Base-by-base conservation (phyloP, 2,329 filamentous ascomycete genomes). In the Pseudocercospora eumusae region DNA sequence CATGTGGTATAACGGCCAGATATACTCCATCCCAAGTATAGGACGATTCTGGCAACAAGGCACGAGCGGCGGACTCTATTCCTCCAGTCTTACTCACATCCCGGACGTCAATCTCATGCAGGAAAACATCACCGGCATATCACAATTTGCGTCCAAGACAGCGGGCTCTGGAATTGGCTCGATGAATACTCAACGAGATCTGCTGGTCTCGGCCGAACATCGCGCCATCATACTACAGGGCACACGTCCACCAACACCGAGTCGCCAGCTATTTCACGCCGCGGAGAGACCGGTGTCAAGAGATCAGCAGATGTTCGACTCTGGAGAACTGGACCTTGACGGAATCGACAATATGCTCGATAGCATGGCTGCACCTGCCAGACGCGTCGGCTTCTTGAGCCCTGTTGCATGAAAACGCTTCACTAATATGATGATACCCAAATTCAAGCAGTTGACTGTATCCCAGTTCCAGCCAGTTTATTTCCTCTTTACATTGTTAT, bases 271-370 rank as follows among this genome's bases (percentile, higher is more conserved):
- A 6, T 74, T 74, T 56, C 65, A 67, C 59, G 69, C 74, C 27
- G 68, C 70, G 21, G 64, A 69, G 21, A 63, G 62, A 13, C 58
- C 57, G 8, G 47, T 60, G 3, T 69, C 63, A 9, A 65, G 63
- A n/a, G 80, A 82, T 59, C 77, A 79, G 67, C 72, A 74, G 1
- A 72, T 82, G 59, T 74, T 82, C 8, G 73, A 76, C 45, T 72
- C 73, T 10, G 78, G 79, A 20, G 77, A 79, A 61, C 76, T 82
- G 8, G 80, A 81, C 63, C 68, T 82, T 15, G 78, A 77, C 31
- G 80, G 80, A 8, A 78, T 82, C 75, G 77, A 81, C 60, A 73
- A 79, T 54, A 67, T 82, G 66, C 75, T 83, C 21, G 75, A 75
- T 52, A 68, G 64, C 44, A 76, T 77, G 73, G 69, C 67, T 7